Base-by-base conservation (phyloP, 305 asterid genomes). In the Solanum hybrid region DNA sequence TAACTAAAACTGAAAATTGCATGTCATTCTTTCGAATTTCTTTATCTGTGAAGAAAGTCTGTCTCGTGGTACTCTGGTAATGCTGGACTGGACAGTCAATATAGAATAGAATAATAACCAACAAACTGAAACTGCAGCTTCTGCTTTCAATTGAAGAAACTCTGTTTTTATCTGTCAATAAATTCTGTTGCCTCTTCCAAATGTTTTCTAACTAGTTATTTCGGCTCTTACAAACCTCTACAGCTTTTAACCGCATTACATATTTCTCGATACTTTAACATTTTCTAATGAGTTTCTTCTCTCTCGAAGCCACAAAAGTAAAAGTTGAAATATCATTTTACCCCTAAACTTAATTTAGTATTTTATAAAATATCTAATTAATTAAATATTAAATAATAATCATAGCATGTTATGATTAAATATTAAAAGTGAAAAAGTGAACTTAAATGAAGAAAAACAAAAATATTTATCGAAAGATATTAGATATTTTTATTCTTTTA, bases 21-120 rank as follows among this genome's bases (percentile, higher is more conserved):
- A 19, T 51, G 75, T 51, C 87, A 84, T 51, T 84, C 87, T 84
- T 84, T 84, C 75, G n/a, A 84, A 84, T 51, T 51, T 84, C 42
- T 80, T 24, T 22, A 24, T 24, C 66, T 78, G 22, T 37, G 87
- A 69, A 17, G 73, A 15, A 82, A 35, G 73, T 37, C 73, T 29
- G 35, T 45, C 38, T 81, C 35, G 31, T 81, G 26, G 69, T 34
- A 77, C 45, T 78, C 15, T 36, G 85, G 27, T 82, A 29, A 45
- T 82, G 87, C 27, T 15, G 72, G 71, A 19, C 26, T 17, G 24
- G 38, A 42, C 37, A 27, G 72, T 29, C 38, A 17, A 19, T 66
- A 66, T 10, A n/a, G 75, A 66, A 27, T 31, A 45, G 73, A 82
- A 29, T 45, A 56, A 56, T 19, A 79, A 37, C 37, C 73, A 82